Evolutionary conservation across 2,329 filamentous ascomycete species (phyloP), one percentile per base, ranked within the genome.

Genomic region (Fulvia fulva): DNA sequence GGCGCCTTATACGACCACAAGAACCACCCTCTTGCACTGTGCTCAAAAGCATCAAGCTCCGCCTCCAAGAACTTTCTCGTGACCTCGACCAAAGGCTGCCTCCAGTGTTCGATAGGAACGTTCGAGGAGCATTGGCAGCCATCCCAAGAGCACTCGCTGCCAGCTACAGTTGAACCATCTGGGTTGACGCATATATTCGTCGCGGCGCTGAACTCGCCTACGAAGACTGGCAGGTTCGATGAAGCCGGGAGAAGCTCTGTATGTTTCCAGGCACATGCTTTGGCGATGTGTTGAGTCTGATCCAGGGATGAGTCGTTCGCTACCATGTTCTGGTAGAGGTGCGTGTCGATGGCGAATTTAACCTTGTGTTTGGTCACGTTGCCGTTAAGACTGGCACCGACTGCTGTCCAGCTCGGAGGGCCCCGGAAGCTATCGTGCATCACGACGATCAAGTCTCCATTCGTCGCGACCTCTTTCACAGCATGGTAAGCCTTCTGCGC

Each of bases 281-380:
- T 72, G 46, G 66, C 62, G 34, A 78, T 72, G 62, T 79, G 77
- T 23, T 74, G 61, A 12, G 67, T 70, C 37, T 77, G 75, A 11
- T 69, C 74, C 41, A 75, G 70, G 4, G 61, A 55, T 9, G 73
- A 70, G 60, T 77, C 73, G 4, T 55, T 67, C 3, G 69, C 60
- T 5, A 69, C 72, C 58, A 75, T 74, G 59, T 78, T 74, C 63
- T 79, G 76, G 62, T 78, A 79, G 51, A 78, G 73, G 55, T 78
- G 77, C 0, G 71, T 73, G 55, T 78, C 77, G 44, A 79, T 63
- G 37, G 73, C 75, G 55, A 78, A 77, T 34, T 67, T 60, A 43
- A 73, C 62, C 5, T 68, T 64, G 23, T 54, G 19, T 5, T 46
- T 56, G 5, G 26, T 46, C 0, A 65, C 63, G 32, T 72, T 66